Evolutionary conservation across 441 rosid species (phyloP).

Genomic region (Macaranga tanarius): DNA sequence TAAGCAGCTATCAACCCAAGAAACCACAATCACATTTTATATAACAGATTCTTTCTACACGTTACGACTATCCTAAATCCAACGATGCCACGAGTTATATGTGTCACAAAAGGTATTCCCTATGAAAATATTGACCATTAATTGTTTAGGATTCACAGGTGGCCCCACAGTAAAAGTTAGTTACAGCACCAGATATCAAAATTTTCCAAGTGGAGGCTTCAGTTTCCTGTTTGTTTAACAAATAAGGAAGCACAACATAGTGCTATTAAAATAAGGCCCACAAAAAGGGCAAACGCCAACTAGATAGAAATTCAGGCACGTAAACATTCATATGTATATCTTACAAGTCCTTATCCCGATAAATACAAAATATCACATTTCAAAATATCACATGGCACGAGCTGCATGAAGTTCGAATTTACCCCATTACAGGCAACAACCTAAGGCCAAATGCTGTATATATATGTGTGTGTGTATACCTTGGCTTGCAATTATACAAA

Average conservation of each 20-base stretch:
- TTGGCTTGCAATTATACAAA: not conserved
- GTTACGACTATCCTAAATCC: not conserved
- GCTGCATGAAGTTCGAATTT: not conserved
- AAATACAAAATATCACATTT: not conserved
- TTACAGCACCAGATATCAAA: not conserved
- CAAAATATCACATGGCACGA: not conserved
- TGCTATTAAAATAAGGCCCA: constrained; percentile 3
- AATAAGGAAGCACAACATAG: not conserved
- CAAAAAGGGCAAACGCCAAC: not conserved
- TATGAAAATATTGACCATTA: not conserved
- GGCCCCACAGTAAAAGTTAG: not conserved
- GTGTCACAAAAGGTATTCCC: not conserved
- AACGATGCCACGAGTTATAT: not conserved
- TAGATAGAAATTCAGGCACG: constrained; percentile 1
- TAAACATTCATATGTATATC: not conserved
- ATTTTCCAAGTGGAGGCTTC: not conserved
- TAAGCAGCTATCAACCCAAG: constrained; percentile 14
- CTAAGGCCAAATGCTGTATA: not conserved
- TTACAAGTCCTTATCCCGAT: not conserved
- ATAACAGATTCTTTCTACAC: not conserved
- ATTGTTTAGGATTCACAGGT: constrained; percentile 4
- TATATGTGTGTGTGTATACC: too few relatives aligned
- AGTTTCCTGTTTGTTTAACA: not conserved
- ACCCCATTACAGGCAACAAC: not conserved
- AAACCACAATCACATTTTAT: constrained; percentile 18